Evolutionary conservation across 2,329 filamentous ascomycete genomes (phyloP).

Genomic region (Neonectria coccinea): DNA sequence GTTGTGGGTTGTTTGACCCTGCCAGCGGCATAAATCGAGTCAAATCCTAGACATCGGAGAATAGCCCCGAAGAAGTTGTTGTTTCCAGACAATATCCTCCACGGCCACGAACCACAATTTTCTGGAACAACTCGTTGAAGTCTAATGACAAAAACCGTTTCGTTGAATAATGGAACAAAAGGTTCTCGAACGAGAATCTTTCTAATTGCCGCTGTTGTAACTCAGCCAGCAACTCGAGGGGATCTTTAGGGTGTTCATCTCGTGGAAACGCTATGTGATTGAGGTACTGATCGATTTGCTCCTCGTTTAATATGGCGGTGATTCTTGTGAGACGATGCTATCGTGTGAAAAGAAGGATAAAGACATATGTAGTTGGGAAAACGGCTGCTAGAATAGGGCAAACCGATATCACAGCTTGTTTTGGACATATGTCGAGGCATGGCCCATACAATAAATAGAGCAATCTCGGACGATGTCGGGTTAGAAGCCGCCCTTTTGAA

Average conservation of each 20-base stretch:
- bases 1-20: conserved; percentile 10
- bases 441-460: not conserved
- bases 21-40: conserved; percentile 13
- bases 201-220: conserved; percentile 25
- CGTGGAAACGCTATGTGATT: conserved; percentile 17
- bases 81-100: conserved; percentile 31
- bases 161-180: conserved; percentile 26
- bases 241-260: conserved; percentile 9
- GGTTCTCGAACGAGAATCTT: conserved; percentile 28
- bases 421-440: not conserved
- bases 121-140: conserved; percentile 15
- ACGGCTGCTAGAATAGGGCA: not conserved
- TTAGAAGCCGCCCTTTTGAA: not conserved
- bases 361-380: too few species aligned
- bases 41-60: conserved; percentile 14
- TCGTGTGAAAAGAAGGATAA: too few species aligned
- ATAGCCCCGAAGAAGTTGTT: conserved; percentile 27
- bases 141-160: conserved; percentile 14
- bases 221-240: conserved; percentile 11
- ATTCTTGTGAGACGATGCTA: not conserved
- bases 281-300: conserved; percentile 21
- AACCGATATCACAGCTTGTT: not conserved
- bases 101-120: conserved; percentile 11
- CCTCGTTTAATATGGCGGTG: conserved; percentile 9
- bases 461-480: not conserved